Conservation (phyloP, 768 basidiomycete genomes). For the Mycena sanguinolenta region DNA sequence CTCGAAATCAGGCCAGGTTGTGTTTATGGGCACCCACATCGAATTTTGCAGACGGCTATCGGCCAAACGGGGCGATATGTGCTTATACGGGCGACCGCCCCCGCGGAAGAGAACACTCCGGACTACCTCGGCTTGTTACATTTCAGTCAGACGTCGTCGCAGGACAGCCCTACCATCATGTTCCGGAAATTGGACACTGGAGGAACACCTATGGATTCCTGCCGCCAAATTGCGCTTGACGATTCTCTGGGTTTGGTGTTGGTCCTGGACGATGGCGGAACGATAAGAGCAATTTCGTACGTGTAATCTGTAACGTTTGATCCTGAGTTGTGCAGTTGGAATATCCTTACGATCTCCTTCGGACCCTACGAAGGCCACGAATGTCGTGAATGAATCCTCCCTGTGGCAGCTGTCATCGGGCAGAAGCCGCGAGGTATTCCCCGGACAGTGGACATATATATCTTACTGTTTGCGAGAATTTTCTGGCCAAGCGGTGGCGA, state of each 20-base stretch:
- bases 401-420: no score
- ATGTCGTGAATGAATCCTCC: no score
- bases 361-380: no score
- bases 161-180: not conserved
- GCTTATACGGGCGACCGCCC: not conserved
- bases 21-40: not conserved
- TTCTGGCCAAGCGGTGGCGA: no score
- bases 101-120: not conserved
- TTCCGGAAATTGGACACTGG: constrained; percentile 1
- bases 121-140: not conserved
- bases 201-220: not conserved
- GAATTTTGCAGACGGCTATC: not conserved
- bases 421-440: no score
- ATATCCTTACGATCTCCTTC: no score
- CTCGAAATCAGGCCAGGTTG: not conserved
- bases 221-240: not conserved
- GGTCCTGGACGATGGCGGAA: not conserved
- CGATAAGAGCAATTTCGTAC: not conserved
- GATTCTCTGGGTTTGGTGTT: not conserved
- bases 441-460: no score
- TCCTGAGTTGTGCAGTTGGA: no score
- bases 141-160: not conserved
- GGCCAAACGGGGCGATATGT: not conserved
- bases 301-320: not conserved
- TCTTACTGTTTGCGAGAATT: no score